Evolutionary conservation across 1,284 basidiomycete genomes (phyloP).

Genomic region (Vanrija sp.): DNA sequence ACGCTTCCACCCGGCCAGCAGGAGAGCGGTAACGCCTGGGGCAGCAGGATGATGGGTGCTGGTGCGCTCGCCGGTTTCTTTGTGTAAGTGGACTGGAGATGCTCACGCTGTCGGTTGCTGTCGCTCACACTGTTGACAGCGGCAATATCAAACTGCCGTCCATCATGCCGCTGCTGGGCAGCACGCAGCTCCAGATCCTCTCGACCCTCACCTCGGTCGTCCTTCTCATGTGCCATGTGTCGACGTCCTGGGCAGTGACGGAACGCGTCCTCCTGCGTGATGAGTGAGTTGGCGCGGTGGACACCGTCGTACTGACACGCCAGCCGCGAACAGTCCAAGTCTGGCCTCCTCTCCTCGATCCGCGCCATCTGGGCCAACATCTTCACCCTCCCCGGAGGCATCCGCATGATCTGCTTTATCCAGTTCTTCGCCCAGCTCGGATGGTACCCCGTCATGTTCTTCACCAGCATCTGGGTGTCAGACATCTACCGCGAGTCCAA

Average conservation of each 20-base stretch:
- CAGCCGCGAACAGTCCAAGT: conserved; percentile 43
- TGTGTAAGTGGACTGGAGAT: conserved; percentile 56
- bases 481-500: conserved; percentile 68
- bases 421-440: conserved; percentile 77
- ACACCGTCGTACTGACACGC: neutral
- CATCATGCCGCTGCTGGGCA: conserved; percentile 63
- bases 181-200: conserved; percentile 71
- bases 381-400: conserved; percentile 64
- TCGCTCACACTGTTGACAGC: conserved; percentile 19
- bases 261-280: conserved; percentile 67
- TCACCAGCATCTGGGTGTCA: conserved; percentile 78
- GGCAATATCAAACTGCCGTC: conserved; percentile 69
- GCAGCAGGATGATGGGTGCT: conserved; percentile 77
- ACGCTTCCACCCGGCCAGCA: conserved; percentile 62
- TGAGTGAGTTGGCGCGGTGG: conserved; percentile 35
- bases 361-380: conserved; percentile 63
- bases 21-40: conserved; percentile 90
- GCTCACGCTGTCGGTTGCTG: too few relatives aligned
- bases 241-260: conserved; percentile 64
- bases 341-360: conserved; percentile 33
- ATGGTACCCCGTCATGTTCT: conserved; percentile 88
- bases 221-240: conserved; percentile 50
- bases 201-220: conserved; percentile 52
- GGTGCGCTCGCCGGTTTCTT: conserved; percentile 82
- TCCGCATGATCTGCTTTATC: conserved; percentile 68